A percentile compares a stretch with the other conserved stretches of the same genome.
Evolutionary conservation across 2,329 filamentous ascomycete genomes (phyloP).

Genomic region (Xylariaceae sp.): DNA sequence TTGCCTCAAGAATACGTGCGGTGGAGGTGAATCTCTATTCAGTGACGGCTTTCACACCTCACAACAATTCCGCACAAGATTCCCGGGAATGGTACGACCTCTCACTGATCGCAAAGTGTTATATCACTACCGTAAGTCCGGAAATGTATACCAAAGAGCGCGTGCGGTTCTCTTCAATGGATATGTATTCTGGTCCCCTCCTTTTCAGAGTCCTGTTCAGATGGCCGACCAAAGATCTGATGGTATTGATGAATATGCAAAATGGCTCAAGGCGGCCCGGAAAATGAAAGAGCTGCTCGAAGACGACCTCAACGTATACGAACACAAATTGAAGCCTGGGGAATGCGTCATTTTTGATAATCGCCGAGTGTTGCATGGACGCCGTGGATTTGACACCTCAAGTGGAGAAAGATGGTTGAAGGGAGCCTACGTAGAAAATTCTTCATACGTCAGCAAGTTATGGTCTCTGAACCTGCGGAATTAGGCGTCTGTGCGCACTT

Average conservation of each 20-base stretch:
- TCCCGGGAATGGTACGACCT: constrained; percentile 34
- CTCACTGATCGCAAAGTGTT: constrained; percentile 55
- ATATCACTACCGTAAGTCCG: constrained; percentile 66
- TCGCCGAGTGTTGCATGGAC: constrained; percentile 80
- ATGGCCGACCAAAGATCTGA: not conserved
- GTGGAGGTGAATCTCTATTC: constrained; percentile 86
- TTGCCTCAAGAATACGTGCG: constrained; percentile 79
- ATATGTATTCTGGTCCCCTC: constrained; percentile 73
- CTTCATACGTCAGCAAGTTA: constrained; percentile 40
- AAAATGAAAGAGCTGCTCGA: constrained; percentile 67
- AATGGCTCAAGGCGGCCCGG: constrained; percentile 57
- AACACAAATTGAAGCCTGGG: constrained; percentile 77
- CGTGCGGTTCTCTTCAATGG: constrained; percentile 59
- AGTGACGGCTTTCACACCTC: constrained; percentile 74
- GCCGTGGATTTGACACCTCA: constrained; percentile 72
- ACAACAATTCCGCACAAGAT: constrained; percentile 40
- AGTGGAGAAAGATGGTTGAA: constrained; percentile 80
- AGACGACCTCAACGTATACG: constrained; percentile 62
- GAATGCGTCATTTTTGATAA: constrained; percentile 97
- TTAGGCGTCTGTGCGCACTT: too few species aligned
- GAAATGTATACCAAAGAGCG: constrained; percentile 64
- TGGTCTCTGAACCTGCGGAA: not conserved
- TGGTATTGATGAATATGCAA: constrained; percentile 12
- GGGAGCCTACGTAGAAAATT: constrained; percentile 75
- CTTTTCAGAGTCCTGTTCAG: constrained; percentile 68